A percentile compares a stretch with the other conserved stretches of the same genome.
Evolutionary conservation across 345 rosid species (phyloP).

Genomic region (Eucalyptus regnans): DNA sequence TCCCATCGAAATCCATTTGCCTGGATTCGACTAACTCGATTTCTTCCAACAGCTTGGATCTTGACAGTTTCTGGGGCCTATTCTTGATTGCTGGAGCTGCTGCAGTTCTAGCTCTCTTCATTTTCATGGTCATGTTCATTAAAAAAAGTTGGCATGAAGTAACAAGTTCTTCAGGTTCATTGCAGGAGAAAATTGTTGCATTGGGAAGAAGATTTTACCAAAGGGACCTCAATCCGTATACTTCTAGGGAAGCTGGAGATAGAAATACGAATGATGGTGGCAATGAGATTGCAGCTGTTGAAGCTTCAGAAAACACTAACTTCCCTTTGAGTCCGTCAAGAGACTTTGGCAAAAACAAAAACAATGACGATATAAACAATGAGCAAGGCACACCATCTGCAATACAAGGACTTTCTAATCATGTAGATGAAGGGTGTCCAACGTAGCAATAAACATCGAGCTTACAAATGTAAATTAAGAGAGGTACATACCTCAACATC

Average conservation of each 20-base stretch:
- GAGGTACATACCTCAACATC: no score
- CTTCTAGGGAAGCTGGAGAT: not conserved
- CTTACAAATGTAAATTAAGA: no score
- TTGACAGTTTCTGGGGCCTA: not conserved
- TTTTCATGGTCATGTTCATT: not conserved
- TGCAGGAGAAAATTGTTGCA: no score
- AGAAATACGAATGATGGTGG: not conserved
- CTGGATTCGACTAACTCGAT: fast-evolving
- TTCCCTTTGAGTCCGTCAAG: not conserved
- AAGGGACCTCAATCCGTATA: not conserved
- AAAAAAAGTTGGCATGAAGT: not conserved
- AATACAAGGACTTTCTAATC: not conserved
- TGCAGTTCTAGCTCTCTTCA: not conserved
- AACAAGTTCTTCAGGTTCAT: not conserved
- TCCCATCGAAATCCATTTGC: not conserved
- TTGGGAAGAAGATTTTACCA: not conserved
- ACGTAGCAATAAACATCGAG: no score
- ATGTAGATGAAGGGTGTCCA: no score
- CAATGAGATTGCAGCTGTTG: not conserved
- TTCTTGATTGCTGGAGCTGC: not conserved
- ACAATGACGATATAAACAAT: not conserved
- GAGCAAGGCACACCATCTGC: not conserved
- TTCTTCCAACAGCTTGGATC: not conserved
- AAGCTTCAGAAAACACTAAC: not conserved
- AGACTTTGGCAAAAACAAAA: not conserved